These are phyloP conservation scores for Rhododendron mucronatum DNA, from an alignment of 148 eudicot species.

Conservation along the genomic window DNA sequence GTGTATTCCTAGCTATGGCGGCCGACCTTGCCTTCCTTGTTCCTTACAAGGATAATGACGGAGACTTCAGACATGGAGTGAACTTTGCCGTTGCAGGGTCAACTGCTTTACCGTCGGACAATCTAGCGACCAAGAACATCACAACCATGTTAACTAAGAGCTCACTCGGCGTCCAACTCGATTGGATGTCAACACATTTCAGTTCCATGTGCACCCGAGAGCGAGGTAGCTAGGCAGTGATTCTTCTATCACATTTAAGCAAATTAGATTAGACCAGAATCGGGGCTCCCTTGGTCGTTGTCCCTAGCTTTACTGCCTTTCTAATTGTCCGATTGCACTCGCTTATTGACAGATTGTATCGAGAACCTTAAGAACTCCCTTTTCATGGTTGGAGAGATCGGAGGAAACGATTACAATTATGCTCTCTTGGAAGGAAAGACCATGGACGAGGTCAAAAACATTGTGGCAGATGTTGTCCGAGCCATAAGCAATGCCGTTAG, in stretches of 20 bases:
- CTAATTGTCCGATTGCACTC: neutral
- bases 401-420: neutral
- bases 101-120: neutral
- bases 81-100: neutral
- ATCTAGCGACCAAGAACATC: neutral
- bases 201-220: neutral
- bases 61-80: neutral
- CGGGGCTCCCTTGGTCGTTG: too few species aligned
- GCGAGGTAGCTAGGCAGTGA: neutral
- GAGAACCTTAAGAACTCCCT: neutral
- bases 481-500: neutral
- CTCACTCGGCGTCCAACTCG: neutral
- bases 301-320: too few species aligned
- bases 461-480: neutral
- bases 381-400: slow-evolving; percentile 3
- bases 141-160: neutral
- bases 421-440: neutral
- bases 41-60: neutral
- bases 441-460: neutral
- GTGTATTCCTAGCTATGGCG: neutral
- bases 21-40: neutral
- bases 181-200: neutral
- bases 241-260: neutral
- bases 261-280: neutral
- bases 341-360: neutral